Evolutionary conservation across 176 grass and related monocot genomes (phyloP), one percentile per base, ranked within the genome.

Genomic region (Bromus sterilis): DNA sequence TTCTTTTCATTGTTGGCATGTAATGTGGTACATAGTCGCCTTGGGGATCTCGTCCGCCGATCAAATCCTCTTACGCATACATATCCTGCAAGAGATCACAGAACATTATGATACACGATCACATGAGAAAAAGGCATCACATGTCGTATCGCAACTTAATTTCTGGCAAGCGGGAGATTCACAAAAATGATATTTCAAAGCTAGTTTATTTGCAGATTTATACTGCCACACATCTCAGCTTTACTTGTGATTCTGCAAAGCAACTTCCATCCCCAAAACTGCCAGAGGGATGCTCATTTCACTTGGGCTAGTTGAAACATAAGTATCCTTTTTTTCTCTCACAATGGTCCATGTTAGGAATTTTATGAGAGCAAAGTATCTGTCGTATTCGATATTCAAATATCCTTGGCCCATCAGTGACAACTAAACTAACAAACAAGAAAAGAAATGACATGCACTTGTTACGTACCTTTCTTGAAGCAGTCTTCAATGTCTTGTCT

Each of bases 391-490:
- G 16, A 33, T 36, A 55, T 53, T 30, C 4, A n/a, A 49, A 53
- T 8, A 21, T 3, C 48, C 6, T 66, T 24, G 21, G 18, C 24
- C 37, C 40, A 39, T 13, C 1, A 36, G 34, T 62, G 43, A 34
- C 56, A 63, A 8, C 39, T 21, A 80, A 57, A 68, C 23, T 8
- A 68, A 49, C 43, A 9, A 61, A 21, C 9, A 79, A 46, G 26
- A 2, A 2, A 72, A 66, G 11, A 81, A 72, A 9, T 41, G 7
- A 26, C 55, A 60, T 29, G 29, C 40, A 75, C 16, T 60, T 61
- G 26, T 34, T 94, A 98, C n/a, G n/a, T n/a, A n/a, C 95, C 95
- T 91, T 76, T 77, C 79, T 86, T 91, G 51, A 86, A 98, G 82
- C 92, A 95, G 48, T 86, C 74, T 63, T 91, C 66, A 65, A 95